These are phyloP conservation scores for Spongispora temasekensis DNA, from an alignment of 1,284 basidiomycete genomes.

Conservation along the genomic window DNA sequence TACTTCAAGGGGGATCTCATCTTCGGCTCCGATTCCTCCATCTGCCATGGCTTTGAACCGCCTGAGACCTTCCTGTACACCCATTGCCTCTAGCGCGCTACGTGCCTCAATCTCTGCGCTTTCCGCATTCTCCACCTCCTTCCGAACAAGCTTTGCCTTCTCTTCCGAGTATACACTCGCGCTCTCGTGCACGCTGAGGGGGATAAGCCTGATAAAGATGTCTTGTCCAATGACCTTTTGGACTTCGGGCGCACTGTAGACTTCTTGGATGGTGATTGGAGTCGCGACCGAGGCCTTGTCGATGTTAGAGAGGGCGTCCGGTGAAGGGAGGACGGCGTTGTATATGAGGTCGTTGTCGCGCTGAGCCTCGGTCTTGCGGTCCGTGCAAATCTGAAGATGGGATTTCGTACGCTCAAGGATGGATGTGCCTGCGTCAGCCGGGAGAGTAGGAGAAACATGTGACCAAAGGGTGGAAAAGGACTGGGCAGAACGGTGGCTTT, in stretches of 20 bases:
- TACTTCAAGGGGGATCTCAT: conserved; percentile 76
- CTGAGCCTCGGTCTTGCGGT: conserved; percentile 75
- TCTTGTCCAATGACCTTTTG: conserved; percentile 95
- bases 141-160: conserved; percentile 94
- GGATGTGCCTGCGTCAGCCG: conserved; percentile 80
- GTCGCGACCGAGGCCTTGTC: conserved; percentile 81
- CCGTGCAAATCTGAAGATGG: conserved; percentile 76
- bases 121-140: conserved; percentile 87
- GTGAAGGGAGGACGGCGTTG: conserved; percentile 87
- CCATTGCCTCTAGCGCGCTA: conserved; percentile 82
- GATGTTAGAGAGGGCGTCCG: conserved; percentile 77
- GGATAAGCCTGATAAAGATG: conserved; percentile 87
- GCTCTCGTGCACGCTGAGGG: conserved; percentile 93
- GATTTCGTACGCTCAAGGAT: conserved; percentile 84
- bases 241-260: conserved; percentile 89
- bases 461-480: conserved; percentile 78
- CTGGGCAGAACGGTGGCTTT: conserved; percentile 71
- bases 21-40: conserved; percentile 65
- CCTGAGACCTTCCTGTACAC: conserved; percentile 76
- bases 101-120: conserved; percentile 80
- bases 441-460: conserved; percentile 80
- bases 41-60: conserved; percentile 80
- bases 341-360: conserved; percentile 98
- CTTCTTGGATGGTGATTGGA: conserved; percentile 90
- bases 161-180: conserved; percentile 98